A percentile compares a stretch with the other conserved stretches of the same genome.
These are phyloP conservation scores for Trebouxia sp. DNA, from an alignment of 139 green algal species.

Conservation along the genomic window DNA sequence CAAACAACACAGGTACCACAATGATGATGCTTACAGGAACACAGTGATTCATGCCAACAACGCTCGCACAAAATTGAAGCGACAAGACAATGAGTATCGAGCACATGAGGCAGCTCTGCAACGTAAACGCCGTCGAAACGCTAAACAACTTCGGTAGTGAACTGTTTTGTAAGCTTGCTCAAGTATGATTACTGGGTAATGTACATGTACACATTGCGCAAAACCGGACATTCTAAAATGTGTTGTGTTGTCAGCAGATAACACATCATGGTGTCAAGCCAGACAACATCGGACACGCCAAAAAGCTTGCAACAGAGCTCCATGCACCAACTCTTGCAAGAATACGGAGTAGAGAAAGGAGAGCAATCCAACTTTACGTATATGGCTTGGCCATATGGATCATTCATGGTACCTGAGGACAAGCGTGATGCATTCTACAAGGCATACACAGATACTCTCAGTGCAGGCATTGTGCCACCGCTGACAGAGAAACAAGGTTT, in stretches of 20 bases:
- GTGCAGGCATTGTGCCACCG: constrained; percentile 13
- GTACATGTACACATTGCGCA: not conserved
- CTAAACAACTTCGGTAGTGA: not conserved
- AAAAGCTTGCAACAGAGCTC: not conserved
- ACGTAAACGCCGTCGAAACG: constrained; percentile 1
- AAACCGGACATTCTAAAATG: not conserved
- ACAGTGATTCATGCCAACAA: constrained; percentile 7
- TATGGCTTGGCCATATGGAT: constrained; percentile 16
- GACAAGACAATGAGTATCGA: no score
- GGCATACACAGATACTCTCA: constrained; percentile 11
- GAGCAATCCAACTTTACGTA: constrained; percentile 24
- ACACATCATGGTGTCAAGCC: not conserved
- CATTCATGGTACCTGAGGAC: constrained; percentile 27
- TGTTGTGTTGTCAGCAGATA: constrained; percentile 12
- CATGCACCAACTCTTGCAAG: not conserved
- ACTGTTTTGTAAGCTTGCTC: not conserved
- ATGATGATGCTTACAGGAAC: constrained; percentile 9
- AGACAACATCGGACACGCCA: not conserved
- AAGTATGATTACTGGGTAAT: constrained; percentile 1
- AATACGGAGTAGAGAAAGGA: constrained; percentile 9
- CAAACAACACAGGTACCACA: constrained; percentile 3
- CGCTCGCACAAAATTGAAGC: not conserved
- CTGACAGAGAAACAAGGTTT: constrained; percentile 33
- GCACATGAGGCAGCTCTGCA: not conserved
- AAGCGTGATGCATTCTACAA: constrained; percentile 28